Percentiles rank a stretch among this genome's conserved stretches.
Evolutionary conservation across 2,329 filamentous ascomycete species (phyloP).

Genomic region (Epichloe sylvatica): DNA sequence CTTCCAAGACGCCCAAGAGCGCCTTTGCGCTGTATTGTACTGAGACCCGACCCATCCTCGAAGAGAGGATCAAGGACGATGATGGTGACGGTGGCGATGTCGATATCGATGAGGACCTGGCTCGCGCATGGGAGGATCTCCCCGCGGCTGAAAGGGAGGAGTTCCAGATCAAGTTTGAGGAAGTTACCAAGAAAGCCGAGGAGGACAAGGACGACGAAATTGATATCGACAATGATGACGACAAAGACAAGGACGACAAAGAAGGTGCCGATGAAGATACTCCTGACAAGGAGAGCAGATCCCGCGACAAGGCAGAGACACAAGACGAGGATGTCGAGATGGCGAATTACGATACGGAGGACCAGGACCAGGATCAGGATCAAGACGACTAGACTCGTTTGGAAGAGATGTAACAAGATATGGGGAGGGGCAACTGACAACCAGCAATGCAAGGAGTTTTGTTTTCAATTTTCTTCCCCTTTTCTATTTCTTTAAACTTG

Average conservation of each 20-base stretch:
- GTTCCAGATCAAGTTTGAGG: slow-evolving; percentile 26
- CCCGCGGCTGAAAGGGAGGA: slow-evolving; percentile 34
- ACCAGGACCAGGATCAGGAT: slow-evolving; percentile 9
- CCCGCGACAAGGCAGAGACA: slow-evolving; percentile 17
- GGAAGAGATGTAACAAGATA: not conserved
- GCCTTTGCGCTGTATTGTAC: slow-evolving; percentile 43
- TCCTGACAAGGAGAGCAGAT: slow-evolving; percentile 10
- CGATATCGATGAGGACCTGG: slow-evolving; percentile 40
- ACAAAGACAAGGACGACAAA: slow-evolving; percentile 5
- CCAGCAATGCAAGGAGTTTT: slow-evolving; percentile 1
- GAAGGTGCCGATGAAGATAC: slow-evolving; percentile 7
- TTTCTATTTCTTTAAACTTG: not conserved
- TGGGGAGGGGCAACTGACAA: not conserved
- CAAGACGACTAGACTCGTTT: not conserved
- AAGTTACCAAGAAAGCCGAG: slow-evolving; percentile 13
- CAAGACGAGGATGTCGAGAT: slow-evolving; percentile 38
- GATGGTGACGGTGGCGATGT: slow-evolving; percentile 14
- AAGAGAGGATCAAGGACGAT: slow-evolving; percentile 29
- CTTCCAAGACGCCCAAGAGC: slow-evolving; percentile 30
- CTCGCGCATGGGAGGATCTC: slow-evolving; percentile 41
- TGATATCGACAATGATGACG: slow-evolving; percentile 5
- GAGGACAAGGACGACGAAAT: slow-evolving; percentile 16
- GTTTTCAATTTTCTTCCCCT: not conserved
- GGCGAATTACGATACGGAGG: slow-evolving; percentile 31
- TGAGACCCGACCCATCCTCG: slow-evolving; percentile 31